A percentile compares a stretch with the other conserved stretches of the same genome.
Evolutionary conservation across 768 basidiomycete genomes (phyloP).

Genomic region (Mycena vulgaris): DNA sequence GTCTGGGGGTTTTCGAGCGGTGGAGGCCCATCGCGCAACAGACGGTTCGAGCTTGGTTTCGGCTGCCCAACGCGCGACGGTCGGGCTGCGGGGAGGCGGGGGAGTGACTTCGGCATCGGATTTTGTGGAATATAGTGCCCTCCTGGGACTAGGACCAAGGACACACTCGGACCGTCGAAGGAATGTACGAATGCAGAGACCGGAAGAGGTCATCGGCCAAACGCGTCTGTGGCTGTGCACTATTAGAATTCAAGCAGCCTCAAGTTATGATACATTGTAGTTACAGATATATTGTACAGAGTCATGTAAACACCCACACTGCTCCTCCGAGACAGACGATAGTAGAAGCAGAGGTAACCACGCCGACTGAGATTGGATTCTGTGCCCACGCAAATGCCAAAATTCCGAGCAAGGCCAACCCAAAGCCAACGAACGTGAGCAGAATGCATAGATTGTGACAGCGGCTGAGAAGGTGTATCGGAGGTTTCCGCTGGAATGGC

Average conservation of each 20-base stretch:
- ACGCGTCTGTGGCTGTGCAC: constrained; percentile 23
- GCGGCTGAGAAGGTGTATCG: constrained; percentile 63
- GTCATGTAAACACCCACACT: constrained; percentile 29
- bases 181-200: constrained; percentile 21
- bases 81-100: constrained; percentile 10
- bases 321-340: constrained; percentile 6
- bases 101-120: constrained; percentile 8
- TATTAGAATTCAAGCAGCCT: not conserved
- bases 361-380: constrained; percentile 61
- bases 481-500: constrained; percentile 57
- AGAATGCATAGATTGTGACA: constrained; percentile 66
- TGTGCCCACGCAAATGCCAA: constrained; percentile 66
- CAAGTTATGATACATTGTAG: not conserved
- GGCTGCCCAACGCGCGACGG: constrained; percentile 35
- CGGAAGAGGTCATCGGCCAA: constrained; percentile 23
- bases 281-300: not conserved
- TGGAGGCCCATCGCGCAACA: constrained; percentile 39
- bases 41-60: constrained; percentile 28
- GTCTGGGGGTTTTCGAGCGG: constrained; percentile 36
- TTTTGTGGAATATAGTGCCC: constrained; percentile 36
- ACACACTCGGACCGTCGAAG: constrained; percentile 29
- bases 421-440: constrained; percentile 64
- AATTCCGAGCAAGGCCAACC: constrained; percentile 65
- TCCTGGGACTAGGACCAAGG: constrained; percentile 12
- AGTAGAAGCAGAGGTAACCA: constrained; percentile 39